phyloP scores from a whole-genome alignment of 345 rosid genomes.

The Melaleuca alternifolia region DNA sequence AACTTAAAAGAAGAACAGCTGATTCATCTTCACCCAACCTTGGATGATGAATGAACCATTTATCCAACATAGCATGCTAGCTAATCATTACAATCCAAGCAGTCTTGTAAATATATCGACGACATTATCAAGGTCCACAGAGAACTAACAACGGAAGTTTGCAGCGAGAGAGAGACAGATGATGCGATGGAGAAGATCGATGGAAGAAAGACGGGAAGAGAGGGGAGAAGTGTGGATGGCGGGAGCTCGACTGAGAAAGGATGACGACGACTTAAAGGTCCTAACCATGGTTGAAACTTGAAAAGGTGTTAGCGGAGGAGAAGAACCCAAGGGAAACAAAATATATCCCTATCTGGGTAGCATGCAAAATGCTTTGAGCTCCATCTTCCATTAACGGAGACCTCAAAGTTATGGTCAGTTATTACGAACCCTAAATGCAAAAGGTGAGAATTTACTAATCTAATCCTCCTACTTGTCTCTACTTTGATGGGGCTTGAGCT shows the following conservation, averaged over 20 bases:
- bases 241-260: neutral
- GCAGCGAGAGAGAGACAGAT: neutral
- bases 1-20: neutral
- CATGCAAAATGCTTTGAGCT: slow-evolving; percentile 61
- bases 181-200: neutral
- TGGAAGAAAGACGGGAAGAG: slow-evolving; percentile 10
- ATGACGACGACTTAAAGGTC: slow-evolving; percentile 47
- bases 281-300: slow-evolving; percentile 83
- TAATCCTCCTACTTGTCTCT: neutral
- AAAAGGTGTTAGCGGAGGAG: slow-evolving; percentile 15
- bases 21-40: neutral
- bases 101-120: neutral
- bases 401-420: neutral
- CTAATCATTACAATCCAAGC: neutral
- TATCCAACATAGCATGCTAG: neutral
- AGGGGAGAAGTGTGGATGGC: neutral
- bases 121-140: neutral
- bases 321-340: slow-evolving; percentile 76
- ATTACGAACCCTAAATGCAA: slow-evolving; percentile 19
- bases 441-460: neutral
- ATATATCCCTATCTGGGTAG: slow-evolving; percentile 68
- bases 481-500: neutral
- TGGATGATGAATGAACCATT: neutral
- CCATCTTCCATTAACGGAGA: slow-evolving; percentile 66
- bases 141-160: neutral